These are phyloP conservation scores for Apophysomyces variabilis DNA, from an alignment of 371 early-diverging fungal species.

Conservation along the genomic window DNA sequence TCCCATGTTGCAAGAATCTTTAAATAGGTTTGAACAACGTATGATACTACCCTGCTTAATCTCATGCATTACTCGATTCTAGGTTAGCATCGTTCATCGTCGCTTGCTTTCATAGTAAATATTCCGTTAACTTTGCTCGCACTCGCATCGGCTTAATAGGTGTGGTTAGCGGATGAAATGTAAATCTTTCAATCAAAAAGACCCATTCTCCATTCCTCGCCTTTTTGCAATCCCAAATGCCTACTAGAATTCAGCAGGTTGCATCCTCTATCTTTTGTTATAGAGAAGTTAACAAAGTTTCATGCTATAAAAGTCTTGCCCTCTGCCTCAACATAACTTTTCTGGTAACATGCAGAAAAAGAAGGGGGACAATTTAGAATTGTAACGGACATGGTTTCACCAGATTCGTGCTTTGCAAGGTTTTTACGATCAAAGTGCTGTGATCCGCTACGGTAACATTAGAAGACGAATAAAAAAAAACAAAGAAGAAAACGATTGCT, in stretches of 20 bases:
- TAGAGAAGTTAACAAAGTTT: background rate
- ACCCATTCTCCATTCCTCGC: background rate
- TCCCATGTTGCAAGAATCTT: too few relatives aligned
- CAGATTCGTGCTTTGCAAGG: background rate
- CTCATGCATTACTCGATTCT: too few relatives aligned
- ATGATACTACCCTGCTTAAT: too few relatives aligned
- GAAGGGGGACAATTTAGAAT: background rate
- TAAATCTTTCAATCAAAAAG: background rate
- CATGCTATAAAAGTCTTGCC: background rate
- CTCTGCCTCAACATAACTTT: background rate
- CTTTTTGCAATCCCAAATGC: background rate
- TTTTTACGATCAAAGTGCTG: background rate
- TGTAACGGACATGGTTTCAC: background rate
- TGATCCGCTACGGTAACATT: background rate
- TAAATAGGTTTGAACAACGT: too few relatives aligned
- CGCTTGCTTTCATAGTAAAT: too few relatives aligned
- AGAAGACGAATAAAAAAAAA: background rate
- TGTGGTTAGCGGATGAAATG: background rate
- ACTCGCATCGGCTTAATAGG: background rate
- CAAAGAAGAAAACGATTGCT: background rate
- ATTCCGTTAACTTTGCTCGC: background rate
- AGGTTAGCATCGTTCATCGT: too few relatives aligned
- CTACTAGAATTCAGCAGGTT: background rate
- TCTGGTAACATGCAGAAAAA: background rate
- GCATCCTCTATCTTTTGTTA: conserved; percentile 3